A percentile compares a stretch with the other conserved stretches of the same genome.
Evolutionary conservation across 2,329 filamentous ascomycete species (phyloP).

Genomic region (Nothophaeocryptopus gaeumannii): DNA sequence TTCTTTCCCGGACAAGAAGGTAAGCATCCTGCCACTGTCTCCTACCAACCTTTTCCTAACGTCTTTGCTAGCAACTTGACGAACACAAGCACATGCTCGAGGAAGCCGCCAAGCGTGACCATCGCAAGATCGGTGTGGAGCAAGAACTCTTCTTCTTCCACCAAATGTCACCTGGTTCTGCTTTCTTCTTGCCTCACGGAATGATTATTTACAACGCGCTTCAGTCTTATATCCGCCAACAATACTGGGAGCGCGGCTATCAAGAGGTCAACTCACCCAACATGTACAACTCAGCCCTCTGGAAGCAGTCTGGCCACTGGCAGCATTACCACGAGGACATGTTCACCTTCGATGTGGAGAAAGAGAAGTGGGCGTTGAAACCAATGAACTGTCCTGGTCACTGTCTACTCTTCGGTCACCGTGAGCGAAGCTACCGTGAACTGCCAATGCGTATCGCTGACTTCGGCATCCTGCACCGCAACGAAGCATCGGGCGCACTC

Average conservation of each 20-base stretch:
- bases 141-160: constrained; percentile 99
- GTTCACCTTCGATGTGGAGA: constrained; percentile 82
- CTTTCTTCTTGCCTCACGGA: constrained; percentile 77
- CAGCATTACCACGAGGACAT: constrained; percentile 92
- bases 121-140: constrained; percentile 87
- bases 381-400: constrained; percentile 99
- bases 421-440: constrained; percentile 82
- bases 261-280: constrained; percentile 94
- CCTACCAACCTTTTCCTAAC: not conserved
- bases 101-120: constrained; percentile 96
- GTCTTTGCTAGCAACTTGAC: constrained; percentile 50
- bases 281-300: constrained; percentile 90
- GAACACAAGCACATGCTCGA: constrained; percentile 94
- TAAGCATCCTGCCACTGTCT: constrained; percentile 40
- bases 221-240: constrained; percentile 72
- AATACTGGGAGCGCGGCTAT: constrained; percentile 93
- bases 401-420: constrained; percentile 80
- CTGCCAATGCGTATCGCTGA: constrained; percentile 90
- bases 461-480: constrained; percentile 91
- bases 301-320: constrained; percentile 96
- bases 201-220: constrained; percentile 91
- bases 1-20: constrained; percentile 95
- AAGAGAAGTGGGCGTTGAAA: constrained; percentile 81
- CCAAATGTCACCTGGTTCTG: constrained; percentile 85
- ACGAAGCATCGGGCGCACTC: constrained; percentile 89